Base-by-base conservation (phyloP, 75 land plant species). In the Pseudotsuga menziesii region DNA sequence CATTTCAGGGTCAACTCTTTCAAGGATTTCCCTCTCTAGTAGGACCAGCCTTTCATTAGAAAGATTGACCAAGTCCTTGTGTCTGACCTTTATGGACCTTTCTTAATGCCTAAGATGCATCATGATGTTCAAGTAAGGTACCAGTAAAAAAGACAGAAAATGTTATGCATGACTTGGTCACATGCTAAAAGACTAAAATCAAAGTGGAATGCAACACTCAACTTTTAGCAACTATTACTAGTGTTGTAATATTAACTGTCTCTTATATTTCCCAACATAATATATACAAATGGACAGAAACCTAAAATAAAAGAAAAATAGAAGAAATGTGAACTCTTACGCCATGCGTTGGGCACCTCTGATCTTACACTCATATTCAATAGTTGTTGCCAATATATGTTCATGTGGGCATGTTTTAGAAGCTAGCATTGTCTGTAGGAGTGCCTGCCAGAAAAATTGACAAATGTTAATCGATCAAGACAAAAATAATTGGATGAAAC, bases 331-430 rank as follows among this genome's bases (percentile, higher is more conserved):
- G 76, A 77, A 70, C 32, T 55, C 99, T 96, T 87, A 96, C 99
- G 99, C 94, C 99, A 94, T 92, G 75, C 93, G 89, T 76, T 96
- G 97, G 22, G 97, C 99, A 74, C 99, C 99, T 85, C 93, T 87
- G 63, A 88, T 87, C 80, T 86, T 92, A 88, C 97, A 96, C 56
- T 96, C 97, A 86, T 89, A 94, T 73, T 96, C 99, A 66, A 96
- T 78, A 72, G 93, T 96, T 48, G 97, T 95, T 77, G 99, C 77
- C 77, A 96, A 75, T 69, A 85, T 74, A 74, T 85, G 82, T 78
- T 96, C 99, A 75, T 89, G 77, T 29, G 86, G 89, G 69, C 32
- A 83, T 56, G 78, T 15, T 59, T 78, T 91, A 27, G 97, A 96
- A 58, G 86, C 80, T 29, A 92, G 44, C 94, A 96, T 96, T 41